Percentiles rank a stretch among this genome's conserved stretches.
phyloP scores from a whole-genome alignment of 345 rosid species.

The Rubroshorea leprosula region DNA sequence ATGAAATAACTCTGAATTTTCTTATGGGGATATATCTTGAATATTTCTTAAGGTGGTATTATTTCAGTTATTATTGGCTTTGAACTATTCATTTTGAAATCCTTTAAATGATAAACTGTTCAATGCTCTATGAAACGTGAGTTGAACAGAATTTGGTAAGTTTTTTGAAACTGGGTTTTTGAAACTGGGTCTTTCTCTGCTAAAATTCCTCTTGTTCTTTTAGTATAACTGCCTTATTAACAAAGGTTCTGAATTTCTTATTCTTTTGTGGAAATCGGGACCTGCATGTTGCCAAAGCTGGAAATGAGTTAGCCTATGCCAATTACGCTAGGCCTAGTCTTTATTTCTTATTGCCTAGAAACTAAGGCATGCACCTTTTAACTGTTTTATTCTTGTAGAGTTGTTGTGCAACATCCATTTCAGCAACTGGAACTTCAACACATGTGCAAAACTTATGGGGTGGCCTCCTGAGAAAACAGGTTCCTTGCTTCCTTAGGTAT shows the following conservation, averaged over 20 bases:
- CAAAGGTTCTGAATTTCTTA: neutral
- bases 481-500: conserved; percentile 12
- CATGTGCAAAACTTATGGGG: conserved; percentile 57
- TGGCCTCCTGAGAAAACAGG: conserved; percentile 95
- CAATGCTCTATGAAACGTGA: neutral
- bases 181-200: neutral
- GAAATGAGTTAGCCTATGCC: too few relatives aligned
- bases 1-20: too few relatives aligned
- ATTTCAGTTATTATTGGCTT: too few relatives aligned
- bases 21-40: too few relatives aligned
- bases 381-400: conserved; percentile 31
- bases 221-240: neutral
- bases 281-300: too few relatives aligned
- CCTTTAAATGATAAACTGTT: too few relatives aligned
- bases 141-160: neutral
- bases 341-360: neutral
- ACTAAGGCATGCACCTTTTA: neutral
- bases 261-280: neutral
- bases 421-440: conserved; percentile 51
- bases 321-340: neutral
- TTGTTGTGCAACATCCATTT: conserved; percentile 52
- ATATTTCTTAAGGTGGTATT: too few relatives aligned
- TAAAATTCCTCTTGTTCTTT: neutral
- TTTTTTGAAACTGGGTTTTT: neutral
- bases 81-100: too few relatives aligned